Evolutionary conservation across 306 rosid species (phyloP).

Genomic region (Oxytropis ochrocephala): DNA sequence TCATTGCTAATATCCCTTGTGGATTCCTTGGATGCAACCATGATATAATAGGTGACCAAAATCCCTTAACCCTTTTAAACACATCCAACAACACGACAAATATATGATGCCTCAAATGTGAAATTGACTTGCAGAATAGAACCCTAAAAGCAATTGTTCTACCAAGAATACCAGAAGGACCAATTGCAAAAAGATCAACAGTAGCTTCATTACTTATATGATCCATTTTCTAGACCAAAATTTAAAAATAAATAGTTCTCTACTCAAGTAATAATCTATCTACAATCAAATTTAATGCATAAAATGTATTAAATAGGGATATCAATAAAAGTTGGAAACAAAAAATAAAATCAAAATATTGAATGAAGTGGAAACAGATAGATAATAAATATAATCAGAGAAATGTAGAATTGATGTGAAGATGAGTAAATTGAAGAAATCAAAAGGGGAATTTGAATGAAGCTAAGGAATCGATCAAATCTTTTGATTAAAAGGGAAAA

Average conservation of each 20-base stretch:
- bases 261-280: neutral
- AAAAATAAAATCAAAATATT: neutral
- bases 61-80: conserved; percentile 41
- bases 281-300: neutral
- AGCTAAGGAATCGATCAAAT: conserved; percentile 1
- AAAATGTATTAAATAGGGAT: neutral
- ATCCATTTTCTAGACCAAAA: conserved; percentile 48
- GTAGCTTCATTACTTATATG: conserved; percentile 69
- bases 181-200: conserved; percentile 68
- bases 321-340: neutral
- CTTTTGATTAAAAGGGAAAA: neutral
- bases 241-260: neutral
- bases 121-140: conserved; percentile 68
- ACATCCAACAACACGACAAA: conserved; percentile 26
- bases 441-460: neutral
- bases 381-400: neutral
- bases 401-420: neutral
- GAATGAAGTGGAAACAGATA: neutral
- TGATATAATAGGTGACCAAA: conserved; percentile 38
- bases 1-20: conserved; percentile 84
- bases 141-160: conserved; percentile 70
- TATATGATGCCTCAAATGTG: conserved; percentile 59
- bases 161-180: conserved; percentile 73
- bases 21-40: conserved; percentile 89
- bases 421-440: neutral